Evolutionary conservation across 1,284 basidiomycete species (phyloP), one percentile per base, ranked within the genome.

Genomic region (Salmacisia buchloeana): DNA sequence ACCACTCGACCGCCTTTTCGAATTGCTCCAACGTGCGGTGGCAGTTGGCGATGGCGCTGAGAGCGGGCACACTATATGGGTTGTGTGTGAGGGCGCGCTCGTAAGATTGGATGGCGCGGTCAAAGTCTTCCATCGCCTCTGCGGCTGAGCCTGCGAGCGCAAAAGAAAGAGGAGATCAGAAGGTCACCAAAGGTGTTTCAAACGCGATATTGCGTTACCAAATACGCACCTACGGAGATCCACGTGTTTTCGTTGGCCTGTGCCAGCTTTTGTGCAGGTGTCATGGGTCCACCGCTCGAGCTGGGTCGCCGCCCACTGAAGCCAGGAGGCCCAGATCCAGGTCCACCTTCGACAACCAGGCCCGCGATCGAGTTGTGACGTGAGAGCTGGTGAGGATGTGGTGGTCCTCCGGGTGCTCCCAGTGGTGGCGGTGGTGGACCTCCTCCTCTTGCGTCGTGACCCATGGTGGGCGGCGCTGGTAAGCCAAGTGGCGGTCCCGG

Each of bases 1-100:
- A 96, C 82, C 89, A 94, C 63, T 96, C 94, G 80, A 97, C 87
- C 60, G 94, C 93, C 89, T 92, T 69, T 61, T 75, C 76, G 45
- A 77, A 78, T 61, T 75, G 75, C 57, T 79, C 77, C 52, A 79
- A 35, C 15, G 73, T 70, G 18, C 77, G 73, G 41, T 79, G 72
- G 10, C 77, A 72, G 46, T 72, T 75, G 27, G 77, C 77, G 36
- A 78, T 79, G 29, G 76, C 77, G 52, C 69, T 77, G 36, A 79
- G 70, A 15, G 77, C 77, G 1, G 74, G 71, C 0, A 79, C 67
- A 10, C 76, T 78, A 58, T 77, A 77, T 0, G 75, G 76, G 38
- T 78, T 78, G 67, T 79, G 74, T 45, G 70, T 65, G 36, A 79
- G 68, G 7, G 77, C 76, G 33, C 72, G 68, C 29, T 79, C 77